Evolutionary conservation across 192 early-diverging fungal genomes (phyloP).

Genomic region (Podochytrium sp.): DNA sequence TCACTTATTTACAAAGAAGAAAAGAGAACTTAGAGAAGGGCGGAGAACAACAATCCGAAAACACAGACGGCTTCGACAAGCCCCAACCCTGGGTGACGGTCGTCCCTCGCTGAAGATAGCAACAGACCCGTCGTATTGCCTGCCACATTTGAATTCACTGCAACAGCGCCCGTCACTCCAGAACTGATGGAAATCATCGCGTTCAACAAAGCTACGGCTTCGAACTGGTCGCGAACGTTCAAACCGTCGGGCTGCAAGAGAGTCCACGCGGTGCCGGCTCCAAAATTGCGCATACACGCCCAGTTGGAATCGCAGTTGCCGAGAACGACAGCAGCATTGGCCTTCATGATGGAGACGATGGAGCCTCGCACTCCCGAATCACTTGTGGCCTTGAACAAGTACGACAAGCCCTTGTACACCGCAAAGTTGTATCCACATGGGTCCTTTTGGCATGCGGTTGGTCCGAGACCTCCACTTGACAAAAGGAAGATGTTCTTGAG

Average conservation of each 20-base stretch:
- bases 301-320: neutral
- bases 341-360: neutral
- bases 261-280: constrained; percentile 5
- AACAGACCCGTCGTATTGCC: no score
- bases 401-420: constrained; percentile 24
- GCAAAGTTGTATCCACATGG: constrained; percentile 23
- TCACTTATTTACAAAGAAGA: no score
- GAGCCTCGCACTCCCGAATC: neutral
- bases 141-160: no score
- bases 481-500: constrained; percentile 34
- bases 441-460: neutral
- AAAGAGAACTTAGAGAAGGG: no score
- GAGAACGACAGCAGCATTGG: neutral
- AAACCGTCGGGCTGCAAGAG: constrained; percentile 10
- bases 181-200: neutral
- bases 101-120: no score
- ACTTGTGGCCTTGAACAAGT: neutral
- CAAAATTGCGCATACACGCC: neutral
- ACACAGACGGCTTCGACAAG: no score
- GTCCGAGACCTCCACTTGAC: constrained; percentile 13
- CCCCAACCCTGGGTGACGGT: no score
- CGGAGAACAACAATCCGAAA: no score
- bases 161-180: neutral
- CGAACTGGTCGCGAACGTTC: constrained; percentile 31
- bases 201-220: constrained; percentile 11